These are phyloP conservation scores for Didymella lethalis DNA, from an alignment of 2,329 filamentous ascomycete genomes.

Conservation along the genomic window DNA sequence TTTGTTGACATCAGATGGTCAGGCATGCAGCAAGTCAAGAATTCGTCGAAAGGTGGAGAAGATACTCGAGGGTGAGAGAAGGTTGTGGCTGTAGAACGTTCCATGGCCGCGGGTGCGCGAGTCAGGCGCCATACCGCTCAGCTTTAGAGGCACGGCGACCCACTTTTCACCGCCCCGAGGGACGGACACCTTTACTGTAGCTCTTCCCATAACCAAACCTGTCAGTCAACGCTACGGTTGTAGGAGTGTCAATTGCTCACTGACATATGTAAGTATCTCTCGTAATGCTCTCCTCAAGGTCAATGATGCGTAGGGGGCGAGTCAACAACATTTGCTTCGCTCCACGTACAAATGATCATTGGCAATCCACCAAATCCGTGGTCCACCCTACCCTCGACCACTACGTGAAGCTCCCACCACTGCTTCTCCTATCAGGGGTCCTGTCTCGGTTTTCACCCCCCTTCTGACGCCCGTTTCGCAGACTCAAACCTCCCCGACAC, in stretches of 20 bases:
- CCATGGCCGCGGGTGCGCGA: conserved; percentile 15
- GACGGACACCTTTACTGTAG: conserved; percentile 23
- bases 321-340: neutral
- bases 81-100: conserved; percentile 10
- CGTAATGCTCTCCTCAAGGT: neutral
- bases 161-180: conserved; percentile 10
- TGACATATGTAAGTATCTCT: neutral
- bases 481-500: neutral
- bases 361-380: conserved; percentile 8
- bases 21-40: too few species aligned
- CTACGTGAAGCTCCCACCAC: conserved; percentile 5
- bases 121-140: conserved; percentile 14
- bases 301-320: too few species aligned
- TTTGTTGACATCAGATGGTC: too few species aligned
- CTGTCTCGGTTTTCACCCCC: neutral
- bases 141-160: conserved; percentile 8
- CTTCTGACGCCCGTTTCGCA: conserved; percentile 1
- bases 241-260: conserved; percentile 17
- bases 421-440: neutral
- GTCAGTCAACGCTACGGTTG: conserved; percentile 16
- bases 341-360: conserved; percentile 1
- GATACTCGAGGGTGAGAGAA: conserved; percentile 9
- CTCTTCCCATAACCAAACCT: conserved; percentile 16
- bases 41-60: neutral
- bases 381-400: conserved; percentile 5